Evolutionary conservation across 495 filamentous ascomycete species (phyloP), one percentile per base, ranked within the genome.

Genomic region (Penicillium crystallinum): DNA sequence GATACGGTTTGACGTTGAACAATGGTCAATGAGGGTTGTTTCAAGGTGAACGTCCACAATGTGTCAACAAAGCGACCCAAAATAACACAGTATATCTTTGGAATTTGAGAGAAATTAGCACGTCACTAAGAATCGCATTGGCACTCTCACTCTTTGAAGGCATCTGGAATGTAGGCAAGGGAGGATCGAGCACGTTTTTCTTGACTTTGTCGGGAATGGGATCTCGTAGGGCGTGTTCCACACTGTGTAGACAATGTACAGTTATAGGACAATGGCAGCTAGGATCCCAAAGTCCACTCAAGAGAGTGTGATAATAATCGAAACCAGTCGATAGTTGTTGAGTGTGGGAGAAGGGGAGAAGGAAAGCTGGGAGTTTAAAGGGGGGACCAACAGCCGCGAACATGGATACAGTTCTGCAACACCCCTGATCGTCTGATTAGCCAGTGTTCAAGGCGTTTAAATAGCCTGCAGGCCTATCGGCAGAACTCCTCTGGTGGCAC

Each of bases 381-480:
- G 6, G 6, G 3, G 6, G 8, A 2, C 15, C 9, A 18, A 10
- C 11, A 8, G 18, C 7, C 23, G 7, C 23, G 23, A n/a, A 34
- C 44, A 17, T 19, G n/a, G n/a, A 17, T 14, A 25, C 5, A 30
- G 15, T 33, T 30, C 17, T 12, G 18, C 9, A 17, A 6, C 11
- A 1, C 45, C 54, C 53, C 54, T 52, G 19, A 47, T 49, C 51
- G 51, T 6, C 58, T 42, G 43, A 42, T 43, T 33, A 27, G 23
- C 46, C 35, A 34, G 17, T 53, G 43, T 53, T 30, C 29, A 46
- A 45, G 43, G 47, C 39, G 42, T 39, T 39, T 30, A 43, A n/a
- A 11, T 25, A 5, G 1, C 33, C 8, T 7, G 18, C 11, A 30
- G 35, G 33, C 61, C 61, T 59, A 61, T 64, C 58, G 50, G 55